Base-by-base conservation (phyloP, 768 basidiomycete genomes). In the Collybia sp. region DNA sequence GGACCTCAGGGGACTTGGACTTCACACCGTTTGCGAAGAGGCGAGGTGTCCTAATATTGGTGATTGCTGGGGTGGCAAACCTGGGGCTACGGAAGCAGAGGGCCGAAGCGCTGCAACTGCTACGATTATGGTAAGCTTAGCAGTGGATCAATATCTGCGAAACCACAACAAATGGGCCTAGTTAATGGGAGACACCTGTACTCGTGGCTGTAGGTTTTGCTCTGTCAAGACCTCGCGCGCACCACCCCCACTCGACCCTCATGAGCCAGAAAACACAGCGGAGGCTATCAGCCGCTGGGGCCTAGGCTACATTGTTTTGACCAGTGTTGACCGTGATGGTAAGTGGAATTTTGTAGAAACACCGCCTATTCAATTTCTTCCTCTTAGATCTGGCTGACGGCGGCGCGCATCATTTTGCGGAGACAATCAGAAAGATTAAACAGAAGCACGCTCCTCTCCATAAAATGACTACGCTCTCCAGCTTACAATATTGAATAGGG, bases 131-230 rank as follows among this genome's bases (percentile, higher is more conserved):
- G 94, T 91, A 52, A 48, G 75, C 45, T 40, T 32, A 20, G 30
- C 35, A 30, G 30, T 20, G 43, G 40, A 30, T 32, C 35, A 34
- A 42, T 43, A 45, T 40, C n/a, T 43, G 25, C 18, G 18, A 35
- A 31, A 18, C 43, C 43, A 19, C 50, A 53, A 43, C 53, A 45
- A 15, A 42, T 48, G 20, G 53, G 25, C 25, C 25, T 25, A 98
- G 94, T 71, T 99, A 12, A 98, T 99, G 96, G 96, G 96, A 8
- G 95, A 98, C 68, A 96, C 93, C 12, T 99, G 96, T 61, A 99
- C 96, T 31, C 83, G 96, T 58, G 96, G 93, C 1, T 99, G 96
- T 66, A 77, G 94, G 45, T 99, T 99, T 61, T 99, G 96, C 58
- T 89, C 94, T 8, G 92, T 99, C 42, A 96, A 96, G 72, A 99